Base-by-base conservation (phyloP, 129 eudicot species). In the Apium graveolens region DNA sequence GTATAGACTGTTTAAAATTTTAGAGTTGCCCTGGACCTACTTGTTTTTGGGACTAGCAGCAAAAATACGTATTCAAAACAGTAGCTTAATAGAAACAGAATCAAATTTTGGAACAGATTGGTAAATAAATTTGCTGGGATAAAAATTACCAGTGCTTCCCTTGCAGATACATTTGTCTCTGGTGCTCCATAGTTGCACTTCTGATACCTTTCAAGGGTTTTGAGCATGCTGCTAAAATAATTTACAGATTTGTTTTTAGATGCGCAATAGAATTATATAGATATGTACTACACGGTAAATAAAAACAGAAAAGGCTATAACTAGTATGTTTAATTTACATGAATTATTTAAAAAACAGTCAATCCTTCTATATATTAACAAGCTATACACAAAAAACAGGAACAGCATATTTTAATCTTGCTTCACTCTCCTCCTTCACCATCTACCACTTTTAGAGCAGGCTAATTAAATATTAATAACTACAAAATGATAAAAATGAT, bases 161-260 rank as follows among this genome's bases (percentile, higher is more conserved):
- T 89, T 65, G 92, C 75, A 73, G 98, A 93, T 72, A 87, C 90
- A 82, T 85, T 91, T 24, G 91, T 74, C 66, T 93, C 98, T 14
- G 98, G 97, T 60, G 98, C 92, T 69, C 95, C 98, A 79, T 93
- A 93, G 94, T 91, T 93, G 91, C 95, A 84, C 85, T 90, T 93
- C 75, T 89, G 96, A 78, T 93, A 93, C 89, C 95, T 90, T 81
- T 93, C 98, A 31, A 93, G 90, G 43, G 96, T 93, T 83, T 89
- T 93, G 73, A 93, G 95, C 97, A 93, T 93, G 90, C 98, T 90
- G 89, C 82, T 75, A 82, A 80, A 84, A 82, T 29, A 62, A 80
- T 44, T 49, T 51, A 82, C 4, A 73, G 31, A 73, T 39, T n/a
- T 9, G 16, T 73, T 2, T 73, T 24, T 24, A 73, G 7, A 41